Evolutionary conservation across 1,284 basidiomycete species (phyloP).

Genomic region (Boletus mariae): DNA sequence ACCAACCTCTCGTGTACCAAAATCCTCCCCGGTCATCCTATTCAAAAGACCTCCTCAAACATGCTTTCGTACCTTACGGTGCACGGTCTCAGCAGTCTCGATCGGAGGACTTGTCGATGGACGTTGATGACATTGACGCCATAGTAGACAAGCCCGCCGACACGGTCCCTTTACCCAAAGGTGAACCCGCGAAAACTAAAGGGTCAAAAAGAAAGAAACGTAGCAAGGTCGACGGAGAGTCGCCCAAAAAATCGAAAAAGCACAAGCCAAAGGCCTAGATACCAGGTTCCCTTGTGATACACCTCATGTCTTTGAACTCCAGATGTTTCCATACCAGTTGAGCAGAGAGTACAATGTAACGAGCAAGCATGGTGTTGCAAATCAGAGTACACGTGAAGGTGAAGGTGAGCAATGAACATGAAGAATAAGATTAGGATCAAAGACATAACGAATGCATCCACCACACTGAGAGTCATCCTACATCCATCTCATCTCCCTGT

Average conservation of each 20-base stretch:
- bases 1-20: constrained; percentile 33
- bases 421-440: constrained; percentile 34
- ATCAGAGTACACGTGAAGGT: constrained; percentile 23
- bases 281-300: neutral
- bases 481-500: constrained; percentile 52
- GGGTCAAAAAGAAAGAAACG: constrained; percentile 44
- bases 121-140: constrained; percentile 21
- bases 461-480: constrained; percentile 36
- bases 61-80: constrained; percentile 62
- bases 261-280: constrained; percentile 17
- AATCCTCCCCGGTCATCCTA: constrained; percentile 58
- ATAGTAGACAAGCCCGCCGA: constrained; percentile 1
- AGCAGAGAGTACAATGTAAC: constrained; percentile 24
- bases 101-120: constrained; percentile 12
- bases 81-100: constrained; percentile 34
- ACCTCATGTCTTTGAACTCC: neutral
- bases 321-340: constrained; percentile 12
- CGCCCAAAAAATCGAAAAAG: constrained; percentile 45
- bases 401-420: constrained; percentile 24
- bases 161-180: neutral
- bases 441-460: constrained; percentile 10
- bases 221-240: constrained; percentile 37
- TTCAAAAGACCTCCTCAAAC: constrained; percentile 57
- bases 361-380: constrained; percentile 21
- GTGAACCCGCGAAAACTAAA: constrained; percentile 19